Percentiles rank a stretch among this genome's conserved stretches.
phyloP scores from a whole-genome alignment of 2,329 filamentous ascomycete species.

The Neonectria sp. region DNA sequence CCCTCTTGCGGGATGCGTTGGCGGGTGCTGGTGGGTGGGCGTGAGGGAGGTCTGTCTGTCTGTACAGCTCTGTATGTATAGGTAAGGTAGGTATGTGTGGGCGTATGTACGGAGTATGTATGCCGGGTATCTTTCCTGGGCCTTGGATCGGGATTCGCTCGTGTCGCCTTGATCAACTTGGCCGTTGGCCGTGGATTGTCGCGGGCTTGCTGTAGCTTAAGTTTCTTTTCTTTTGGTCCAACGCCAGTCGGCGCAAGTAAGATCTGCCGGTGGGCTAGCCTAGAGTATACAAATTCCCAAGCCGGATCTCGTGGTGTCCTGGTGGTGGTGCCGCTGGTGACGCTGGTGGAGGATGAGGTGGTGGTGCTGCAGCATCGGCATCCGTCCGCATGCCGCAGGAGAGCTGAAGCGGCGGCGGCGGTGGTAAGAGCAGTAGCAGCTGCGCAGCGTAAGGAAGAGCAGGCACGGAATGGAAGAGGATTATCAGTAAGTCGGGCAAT shows the following conservation, averaged over 20 bases:
- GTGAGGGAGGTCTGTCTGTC: constrained; percentile 29
- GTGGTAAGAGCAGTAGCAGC: constrained; percentile 30
- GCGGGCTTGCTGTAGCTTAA: constrained; percentile 27
- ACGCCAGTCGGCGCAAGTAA: constrained; percentile 40
- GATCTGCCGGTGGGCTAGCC: constrained; percentile 34
- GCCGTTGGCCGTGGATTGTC: constrained; percentile 21
- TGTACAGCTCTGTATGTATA: constrained; percentile 28
- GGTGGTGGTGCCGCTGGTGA: constrained; percentile 38
- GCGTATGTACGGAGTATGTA: constrained; percentile 23
- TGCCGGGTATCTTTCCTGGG: constrained; percentile 21
- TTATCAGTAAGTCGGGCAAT: constrained; percentile 33
- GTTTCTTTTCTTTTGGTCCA: constrained; percentile 34
- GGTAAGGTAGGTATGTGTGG: constrained; percentile 8
- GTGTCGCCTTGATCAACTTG: constrained; percentile 24
- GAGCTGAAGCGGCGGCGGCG: constrained; percentile 24
- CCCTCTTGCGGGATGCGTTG: constrained; percentile 39
- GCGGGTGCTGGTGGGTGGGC: constrained; percentile 36
- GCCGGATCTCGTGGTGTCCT: constrained; percentile 41
- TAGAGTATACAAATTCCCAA: constrained; percentile 41
- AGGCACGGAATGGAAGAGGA: constrained; percentile 26
- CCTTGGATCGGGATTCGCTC: constrained; percentile 23
- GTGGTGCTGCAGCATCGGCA: constrained; percentile 41
- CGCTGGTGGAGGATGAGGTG: constrained; percentile 36
- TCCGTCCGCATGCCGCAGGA: constrained; percentile 33
- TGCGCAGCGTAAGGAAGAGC: constrained; percentile 23